phyloP scores from a whole-genome alignment of 2,329 filamentous ascomycete genomes.

The Trichophyton mentagrophytes region DNA sequence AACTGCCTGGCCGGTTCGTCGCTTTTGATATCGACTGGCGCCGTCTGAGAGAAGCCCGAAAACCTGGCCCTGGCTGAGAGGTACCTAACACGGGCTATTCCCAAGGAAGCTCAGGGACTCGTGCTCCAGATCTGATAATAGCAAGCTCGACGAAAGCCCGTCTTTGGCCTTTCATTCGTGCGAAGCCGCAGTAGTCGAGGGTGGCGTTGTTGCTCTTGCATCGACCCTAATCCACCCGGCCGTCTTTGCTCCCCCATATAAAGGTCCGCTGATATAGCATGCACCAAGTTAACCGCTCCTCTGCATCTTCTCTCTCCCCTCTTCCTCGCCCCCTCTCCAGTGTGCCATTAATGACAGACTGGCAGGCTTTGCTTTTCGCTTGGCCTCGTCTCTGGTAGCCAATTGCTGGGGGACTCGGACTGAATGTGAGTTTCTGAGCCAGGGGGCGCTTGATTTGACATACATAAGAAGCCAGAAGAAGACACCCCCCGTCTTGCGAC shows the following conservation, averaged over 20 bases:
- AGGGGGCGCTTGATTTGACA: background rate
- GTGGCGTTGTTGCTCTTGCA: background rate
- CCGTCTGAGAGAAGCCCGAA: background rate
- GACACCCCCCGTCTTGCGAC: background rate
- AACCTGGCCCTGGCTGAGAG: background rate
- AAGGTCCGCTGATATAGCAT: background rate
- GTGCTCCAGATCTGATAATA: background rate
- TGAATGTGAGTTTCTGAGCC: background rate
- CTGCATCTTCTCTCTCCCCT: background rate
- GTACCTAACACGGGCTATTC: background rate
- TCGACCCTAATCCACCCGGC: background rate
- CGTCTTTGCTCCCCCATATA: background rate
- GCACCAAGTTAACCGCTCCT: background rate
- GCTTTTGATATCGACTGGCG: background rate
- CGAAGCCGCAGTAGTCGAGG: background rate
- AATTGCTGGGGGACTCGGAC: background rate
- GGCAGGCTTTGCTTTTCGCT: background rate
- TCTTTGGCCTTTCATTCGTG: background rate
- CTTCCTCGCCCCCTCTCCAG: background rate
- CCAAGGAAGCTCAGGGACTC: background rate
- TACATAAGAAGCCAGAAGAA: background rate
- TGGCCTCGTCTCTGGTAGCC: background rate
- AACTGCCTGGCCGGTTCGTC: background rate
- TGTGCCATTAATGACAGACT: background rate
- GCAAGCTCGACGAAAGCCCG: too few species aligned